phyloP scores from a whole-genome alignment of 1,284 basidiomycete species.

The Naganishia cerealis region DNA sequence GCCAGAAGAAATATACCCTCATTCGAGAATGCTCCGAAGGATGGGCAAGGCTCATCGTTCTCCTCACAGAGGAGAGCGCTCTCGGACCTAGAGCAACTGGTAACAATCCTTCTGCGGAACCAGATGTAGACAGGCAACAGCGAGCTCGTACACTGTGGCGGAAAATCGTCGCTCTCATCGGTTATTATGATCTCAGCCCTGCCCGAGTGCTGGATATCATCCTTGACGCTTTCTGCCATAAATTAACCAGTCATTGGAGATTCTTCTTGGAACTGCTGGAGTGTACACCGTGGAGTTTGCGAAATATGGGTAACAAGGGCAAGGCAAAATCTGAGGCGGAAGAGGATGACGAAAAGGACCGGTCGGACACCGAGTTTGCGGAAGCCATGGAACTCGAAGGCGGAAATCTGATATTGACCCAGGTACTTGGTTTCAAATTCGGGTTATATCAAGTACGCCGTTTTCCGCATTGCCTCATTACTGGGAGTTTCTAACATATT shows the following conservation, averaged over 20 bases:
- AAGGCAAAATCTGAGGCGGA: slow-evolving; percentile 43
- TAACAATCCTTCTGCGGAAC: slow-evolving; percentile 27
- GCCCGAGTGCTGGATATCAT: slow-evolving; percentile 91
- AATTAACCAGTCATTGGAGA: slow-evolving; percentile 78
- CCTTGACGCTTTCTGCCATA: slow-evolving; percentile 81
- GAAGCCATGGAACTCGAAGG: slow-evolving; percentile 55
- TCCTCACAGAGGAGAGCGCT: slow-evolving; percentile 63
- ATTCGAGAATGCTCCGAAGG: slow-evolving; percentile 96
- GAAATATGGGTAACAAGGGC: slow-evolving; percentile 31
- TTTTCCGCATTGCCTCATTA: slow-evolving; percentile 22
- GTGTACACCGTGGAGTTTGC: slow-evolving; percentile 72
- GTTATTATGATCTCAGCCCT: slow-evolving; percentile 94
- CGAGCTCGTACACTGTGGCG: slow-evolving; percentile 68
- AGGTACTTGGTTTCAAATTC: slow-evolving; percentile 96
- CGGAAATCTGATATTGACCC: slow-evolving; percentile 70
- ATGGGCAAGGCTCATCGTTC: slow-evolving; percentile 82
- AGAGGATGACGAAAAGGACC: slow-evolving; percentile 36
- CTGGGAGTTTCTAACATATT: slow-evolving; percentile 29
- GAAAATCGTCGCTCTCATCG: slow-evolving; percentile 81
- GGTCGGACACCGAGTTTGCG: slow-evolving; percentile 46
- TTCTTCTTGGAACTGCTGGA: slow-evolving; percentile 87
- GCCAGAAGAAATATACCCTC: slow-evolving; percentile 97
- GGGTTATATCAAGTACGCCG: slow-evolving; percentile 73
- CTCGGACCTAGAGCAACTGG: slow-evolving; percentile 27
- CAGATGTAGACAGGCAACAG: slow-evolving; percentile 13